A percentile compares a stretch with the other conserved stretches of the same genome.
These are phyloP conservation scores for Trypanosoma melophagium DNA, from an alignment of 208 protist species.

Conservation along the genomic window DNA sequence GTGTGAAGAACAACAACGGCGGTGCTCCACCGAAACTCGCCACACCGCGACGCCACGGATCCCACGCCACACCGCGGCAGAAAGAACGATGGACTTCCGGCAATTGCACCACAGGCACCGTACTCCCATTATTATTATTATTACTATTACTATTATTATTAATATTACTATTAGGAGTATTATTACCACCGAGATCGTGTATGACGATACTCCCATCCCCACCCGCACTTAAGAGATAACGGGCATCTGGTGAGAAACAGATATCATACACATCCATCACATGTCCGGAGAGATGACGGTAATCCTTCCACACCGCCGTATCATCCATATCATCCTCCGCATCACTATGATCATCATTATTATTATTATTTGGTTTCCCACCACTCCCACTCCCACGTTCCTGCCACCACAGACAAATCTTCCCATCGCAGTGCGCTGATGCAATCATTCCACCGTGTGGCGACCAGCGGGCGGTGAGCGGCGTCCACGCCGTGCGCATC, in stretches of 20 bases:
- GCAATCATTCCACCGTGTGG: constrained; percentile 79
- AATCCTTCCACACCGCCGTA: constrained; percentile 84
- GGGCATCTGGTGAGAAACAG: constrained; percentile 82
- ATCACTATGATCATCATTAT: neutral
- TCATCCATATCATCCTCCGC: constrained; percentile 25
- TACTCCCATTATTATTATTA: constrained; percentile 14
- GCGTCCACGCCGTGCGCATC: constrained; percentile 74
- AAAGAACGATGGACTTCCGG: constrained; percentile 72
- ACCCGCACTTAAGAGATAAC: constrained; percentile 72
- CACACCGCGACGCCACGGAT: constrained; percentile 74
- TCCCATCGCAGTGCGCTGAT: constrained; percentile 81
- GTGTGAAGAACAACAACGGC: constrained; percentile 68
- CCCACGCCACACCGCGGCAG: constrained; percentile 86
- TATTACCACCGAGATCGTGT: constrained; percentile 61
- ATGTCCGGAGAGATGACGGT: constrained; percentile 80
- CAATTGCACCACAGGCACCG: constrained; percentile 70
- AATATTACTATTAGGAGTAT: too few relatives aligned
- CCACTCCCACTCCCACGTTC: constrained; percentile 29
- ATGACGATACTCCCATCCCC: constrained; percentile 81
- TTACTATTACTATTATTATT: too few relatives aligned
- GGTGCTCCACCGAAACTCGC: constrained; percentile 70
- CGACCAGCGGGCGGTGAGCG: constrained; percentile 81
- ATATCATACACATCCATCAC: constrained; percentile 86
- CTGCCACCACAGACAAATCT: constrained; percentile 83
- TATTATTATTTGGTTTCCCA: neutral